Evolutionary conservation across 2,329 filamentous ascomycete genomes (phyloP), one percentile per base, ranked within the genome.

Genomic region (Penicillium sp.): DNA sequence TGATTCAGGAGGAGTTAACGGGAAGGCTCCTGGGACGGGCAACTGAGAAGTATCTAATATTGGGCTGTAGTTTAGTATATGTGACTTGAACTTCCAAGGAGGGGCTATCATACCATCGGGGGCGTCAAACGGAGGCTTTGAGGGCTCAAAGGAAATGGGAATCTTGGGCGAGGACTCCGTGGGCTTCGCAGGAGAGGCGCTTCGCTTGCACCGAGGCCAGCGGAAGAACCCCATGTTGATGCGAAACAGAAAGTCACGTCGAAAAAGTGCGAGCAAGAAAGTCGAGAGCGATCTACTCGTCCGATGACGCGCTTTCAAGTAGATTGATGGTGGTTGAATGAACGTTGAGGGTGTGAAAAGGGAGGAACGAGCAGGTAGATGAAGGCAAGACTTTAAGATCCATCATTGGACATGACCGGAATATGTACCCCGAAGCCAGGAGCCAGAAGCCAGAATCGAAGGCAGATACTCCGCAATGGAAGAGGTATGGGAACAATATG

Each of bases 11-110:
- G 60, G 62, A 19, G 64, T 62, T 1, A 39, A 36, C 4, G 64
- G 64, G 13, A 62, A 66, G 0, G 64, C 62, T 15, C 64, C 64
- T 10, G 64, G 64, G 3, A 66, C 55, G 2, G 46, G 33, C 11
- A 59, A 21, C 5, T 25, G n/a, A n/a, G 41, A 11, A 13, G 38
- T 29, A 41, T 60, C 58, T 54, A 38, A 25, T 4, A 15, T 11
- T 15, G 19, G 5, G 13, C 13, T 39, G 9, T 13, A n/a, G 5
- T 21, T 62, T 25, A 62, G 59, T 23, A 50, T 25, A 33, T n/a
- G 51, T 31, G 15, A 46, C 29, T 13, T 19, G 2, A 8, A 11
- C 27, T 27, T 29, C 27, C 16, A 33, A 19, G 5, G 11, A 29
- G 33, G 6, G 21, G 53, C 39, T 44, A 5, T 9, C 49, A 13